A percentile compares a stretch with the other conserved stretches of the same genome.
These are phyloP conservation scores for Microthyrium microscopicum DNA, from an alignment of 2,329 filamentous ascomycete genomes.

Conservation along the genomic window DNA sequence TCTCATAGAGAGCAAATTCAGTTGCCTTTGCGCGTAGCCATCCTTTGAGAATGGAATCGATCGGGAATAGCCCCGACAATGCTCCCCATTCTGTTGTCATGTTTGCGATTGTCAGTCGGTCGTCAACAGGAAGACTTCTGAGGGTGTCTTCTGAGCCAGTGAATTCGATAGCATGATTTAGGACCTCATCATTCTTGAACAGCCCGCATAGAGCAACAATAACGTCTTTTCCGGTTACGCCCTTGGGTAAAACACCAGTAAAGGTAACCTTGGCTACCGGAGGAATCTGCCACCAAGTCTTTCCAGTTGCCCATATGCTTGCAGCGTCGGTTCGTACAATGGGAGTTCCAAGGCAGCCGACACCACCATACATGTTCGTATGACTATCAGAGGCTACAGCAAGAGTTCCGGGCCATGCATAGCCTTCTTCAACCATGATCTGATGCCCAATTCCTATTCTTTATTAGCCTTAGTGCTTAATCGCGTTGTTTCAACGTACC, in stretches of 20 bases:
- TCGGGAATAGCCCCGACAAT: conserved; percentile 60
- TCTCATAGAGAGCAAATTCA: conserved; percentile 43
- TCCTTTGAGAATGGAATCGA: conserved; percentile 51
- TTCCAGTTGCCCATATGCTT: conserved; percentile 65
- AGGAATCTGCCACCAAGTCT: conserved; percentile 81
- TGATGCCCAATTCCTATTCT: conserved; percentile 87
- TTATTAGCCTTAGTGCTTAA: too few species aligned
- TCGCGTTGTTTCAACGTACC: too few species aligned
- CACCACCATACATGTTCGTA: conserved; percentile 67
- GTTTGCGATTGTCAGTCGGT: conserved; percentile 57
- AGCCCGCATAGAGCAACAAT: conserved; percentile 78
- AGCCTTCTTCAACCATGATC: conserved; percentile 76
- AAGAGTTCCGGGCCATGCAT: conserved; percentile 71
- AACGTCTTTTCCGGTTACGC: conserved; percentile 85
- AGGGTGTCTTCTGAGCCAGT: conserved; percentile 65
- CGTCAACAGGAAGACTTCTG: conserved; percentile 52
- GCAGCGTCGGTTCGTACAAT: conserved; percentile 81
- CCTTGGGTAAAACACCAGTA: conserved; percentile 54
- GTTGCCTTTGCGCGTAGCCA: conserved; percentile 72
- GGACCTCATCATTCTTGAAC: conserved; percentile 72
- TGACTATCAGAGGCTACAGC: conserved; percentile 67
- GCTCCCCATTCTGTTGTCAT: conserved; percentile 77
- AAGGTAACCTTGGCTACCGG: conserved; percentile 68
- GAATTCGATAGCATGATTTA: conserved; percentile 87
- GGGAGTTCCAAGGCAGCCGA: conserved; percentile 57